phyloP scores from a whole-genome alignment of 768 basidiomycete species.

The Sarcodon sp. region DNA sequence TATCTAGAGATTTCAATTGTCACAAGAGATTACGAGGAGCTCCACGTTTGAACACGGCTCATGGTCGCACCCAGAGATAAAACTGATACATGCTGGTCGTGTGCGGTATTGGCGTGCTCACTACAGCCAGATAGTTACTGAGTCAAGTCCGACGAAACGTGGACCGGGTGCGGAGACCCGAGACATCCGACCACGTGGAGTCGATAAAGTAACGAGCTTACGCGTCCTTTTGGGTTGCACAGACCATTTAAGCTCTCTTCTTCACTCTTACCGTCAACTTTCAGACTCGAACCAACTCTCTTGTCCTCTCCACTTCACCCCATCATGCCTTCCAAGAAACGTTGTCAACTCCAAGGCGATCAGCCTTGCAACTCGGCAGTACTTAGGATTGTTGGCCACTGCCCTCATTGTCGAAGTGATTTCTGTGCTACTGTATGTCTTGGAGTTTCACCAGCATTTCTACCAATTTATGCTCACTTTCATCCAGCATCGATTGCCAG shows the following conservation, averaged over 20 bases:
- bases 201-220: no score
- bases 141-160: no score
- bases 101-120: no score
- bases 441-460: slow-evolving; percentile 1
- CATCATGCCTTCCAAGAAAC: slow-evolving; percentile 75
- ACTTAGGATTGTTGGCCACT: slow-evolving; percentile 76
- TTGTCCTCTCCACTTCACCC: slow-evolving; percentile 4
- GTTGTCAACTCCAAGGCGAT: slow-evolving; percentile 57
- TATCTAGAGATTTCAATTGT: no score
- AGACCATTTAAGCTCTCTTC: neutral
- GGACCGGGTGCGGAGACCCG: no score
- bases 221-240: no score
- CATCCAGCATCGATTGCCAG: slow-evolving; percentile 73
- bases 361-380: slow-evolving; percentile 65
- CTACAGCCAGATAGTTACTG: no score
- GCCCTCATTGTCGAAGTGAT: slow-evolving; percentile 63
- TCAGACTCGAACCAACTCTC: neutral
- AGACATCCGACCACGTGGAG: no score
- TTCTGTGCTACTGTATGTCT: slow-evolving; percentile 67
- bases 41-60: no score
- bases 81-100: no score
- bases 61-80: no score
- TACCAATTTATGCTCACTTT: slow-evolving; percentile 10
- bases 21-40: no score
- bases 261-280: slow-evolving; percentile 1